Evolutionary conservation across 805 yeast genomes (phyloP), one percentile per base, ranked within the genome.

Genomic region (Clavispora phyllophila): DNA sequence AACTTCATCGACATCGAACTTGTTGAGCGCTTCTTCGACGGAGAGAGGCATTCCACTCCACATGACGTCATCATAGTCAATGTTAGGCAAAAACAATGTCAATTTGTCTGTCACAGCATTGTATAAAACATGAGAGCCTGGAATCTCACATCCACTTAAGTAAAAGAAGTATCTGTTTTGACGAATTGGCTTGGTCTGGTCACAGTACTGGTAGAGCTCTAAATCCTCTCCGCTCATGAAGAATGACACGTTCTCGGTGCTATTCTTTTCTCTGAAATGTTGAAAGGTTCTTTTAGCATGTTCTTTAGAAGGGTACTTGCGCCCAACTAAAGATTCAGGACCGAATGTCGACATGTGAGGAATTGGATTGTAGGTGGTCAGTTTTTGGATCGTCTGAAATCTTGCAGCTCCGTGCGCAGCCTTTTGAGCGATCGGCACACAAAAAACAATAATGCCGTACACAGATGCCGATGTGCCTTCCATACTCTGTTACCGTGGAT

Each of bases 81-180:
- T 72, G 41, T 84, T 77, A 1, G 98, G 97, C 40, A 93, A 69
- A 56, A 84, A 91, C 20, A 91, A 66, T 0, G 82, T 79, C 47
- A 88, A 70, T 41, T 78, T 72, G 35, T 82, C 87, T 6, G 62
- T 51, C 3, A 51, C 56, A 29, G 81, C 55, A 38, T 78, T 69
- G 57, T 76, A 91, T 18, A 84, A 65, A 1, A 87, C 75, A 52
- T 79, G 83, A 26, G 84, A 73, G 1, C 93, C 95, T 0, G 93
- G 88, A 38, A 87, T 73, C 49, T 85, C 81, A 41, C 84, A 82
- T 14, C 99, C 99, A 4, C 88, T 68, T 31, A 93, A 66, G 58
- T 91, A 93, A 62, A 75, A 88, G 63, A 93, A 93, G 66, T 91
- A 90, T 43, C 98, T 74, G 63, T 87, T 85, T 63, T 93, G 99